Evolutionary conservation across 106 monocot species (phyloP).

Genomic region (Agapanthus africanus): DNA sequence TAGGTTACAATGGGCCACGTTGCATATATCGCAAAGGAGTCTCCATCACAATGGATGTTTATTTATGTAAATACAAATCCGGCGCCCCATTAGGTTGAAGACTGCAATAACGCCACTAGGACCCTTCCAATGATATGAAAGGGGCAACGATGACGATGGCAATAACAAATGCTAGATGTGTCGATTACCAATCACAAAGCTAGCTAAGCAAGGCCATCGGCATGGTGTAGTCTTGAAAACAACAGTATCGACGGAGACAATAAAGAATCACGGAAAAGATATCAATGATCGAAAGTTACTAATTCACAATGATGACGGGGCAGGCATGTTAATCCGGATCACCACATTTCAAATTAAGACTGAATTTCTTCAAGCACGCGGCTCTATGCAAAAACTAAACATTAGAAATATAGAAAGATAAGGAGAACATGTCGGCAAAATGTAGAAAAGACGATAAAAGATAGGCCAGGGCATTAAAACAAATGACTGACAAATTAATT

Average conservation of each 20-base stretch:
- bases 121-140: neutral
- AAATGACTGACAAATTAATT: neutral
- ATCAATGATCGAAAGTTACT: no score
- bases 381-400: neutral
- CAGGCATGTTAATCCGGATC: no score
- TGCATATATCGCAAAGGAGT: neutral
- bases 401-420: neutral
- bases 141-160: neutral
- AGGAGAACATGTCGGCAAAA: neutral
- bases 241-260: neutral
- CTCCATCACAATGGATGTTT: neutral
- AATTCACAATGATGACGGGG: neutral
- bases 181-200: no score
- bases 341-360: neutral
- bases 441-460: neutral
- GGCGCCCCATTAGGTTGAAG: conserved; percentile 2
- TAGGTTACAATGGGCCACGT: neutral
- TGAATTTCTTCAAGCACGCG: neutral
- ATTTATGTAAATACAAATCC: neutral
- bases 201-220: no score
- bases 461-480: no score
- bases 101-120: neutral
- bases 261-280: neutral
- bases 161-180: no score
- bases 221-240: neutral